Percentiles rank a stretch among this genome's conserved stretches.
These are phyloP conservation scores for Pinus albicaulis DNA, from an alignment of 75 land plant species.

Conservation along the genomic window DNA sequence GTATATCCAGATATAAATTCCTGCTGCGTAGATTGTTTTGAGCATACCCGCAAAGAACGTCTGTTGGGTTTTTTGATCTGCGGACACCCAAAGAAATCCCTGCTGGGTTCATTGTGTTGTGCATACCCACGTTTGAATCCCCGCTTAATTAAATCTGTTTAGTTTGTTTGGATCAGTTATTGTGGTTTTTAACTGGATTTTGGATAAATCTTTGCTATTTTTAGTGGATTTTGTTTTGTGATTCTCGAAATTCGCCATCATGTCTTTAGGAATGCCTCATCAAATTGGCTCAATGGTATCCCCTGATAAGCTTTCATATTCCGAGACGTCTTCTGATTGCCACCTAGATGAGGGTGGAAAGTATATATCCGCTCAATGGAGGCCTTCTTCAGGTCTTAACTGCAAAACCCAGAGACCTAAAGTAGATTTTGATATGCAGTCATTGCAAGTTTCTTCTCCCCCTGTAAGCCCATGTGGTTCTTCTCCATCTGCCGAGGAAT, in stretches of 20 bases:
- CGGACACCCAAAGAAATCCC: no score
- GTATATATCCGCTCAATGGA: constrained; percentile 26
- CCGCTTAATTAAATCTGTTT: no score
- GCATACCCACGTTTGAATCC: no score
- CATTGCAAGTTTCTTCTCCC: constrained; percentile 20
- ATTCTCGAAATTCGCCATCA: background rate
- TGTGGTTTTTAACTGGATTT: background rate
- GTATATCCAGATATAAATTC: background rate
- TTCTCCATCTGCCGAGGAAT: constrained; percentile 19
- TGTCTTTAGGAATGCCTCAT: constrained; percentile 33
- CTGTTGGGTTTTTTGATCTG: background rate
- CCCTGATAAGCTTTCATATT: background rate
- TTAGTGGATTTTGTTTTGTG: background rate
- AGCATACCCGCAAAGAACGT: background rate
- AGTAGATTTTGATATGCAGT: background rate
- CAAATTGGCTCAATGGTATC: constrained; percentile 37
- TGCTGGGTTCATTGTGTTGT: no score
- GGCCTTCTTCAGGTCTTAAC: constrained; percentile 8
- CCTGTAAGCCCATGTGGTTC: constrained; percentile 25
- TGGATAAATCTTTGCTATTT: no score
- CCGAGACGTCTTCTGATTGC: background rate
- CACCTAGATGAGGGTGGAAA: no score
- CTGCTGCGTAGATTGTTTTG: background rate
- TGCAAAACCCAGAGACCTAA: constrained; percentile 22
- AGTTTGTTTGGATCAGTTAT: background rate